Evolutionary conservation across 306 rosid species (phyloP), one percentile per base, ranked within the genome.

Genomic region (Vachellia pachyceras): DNA sequence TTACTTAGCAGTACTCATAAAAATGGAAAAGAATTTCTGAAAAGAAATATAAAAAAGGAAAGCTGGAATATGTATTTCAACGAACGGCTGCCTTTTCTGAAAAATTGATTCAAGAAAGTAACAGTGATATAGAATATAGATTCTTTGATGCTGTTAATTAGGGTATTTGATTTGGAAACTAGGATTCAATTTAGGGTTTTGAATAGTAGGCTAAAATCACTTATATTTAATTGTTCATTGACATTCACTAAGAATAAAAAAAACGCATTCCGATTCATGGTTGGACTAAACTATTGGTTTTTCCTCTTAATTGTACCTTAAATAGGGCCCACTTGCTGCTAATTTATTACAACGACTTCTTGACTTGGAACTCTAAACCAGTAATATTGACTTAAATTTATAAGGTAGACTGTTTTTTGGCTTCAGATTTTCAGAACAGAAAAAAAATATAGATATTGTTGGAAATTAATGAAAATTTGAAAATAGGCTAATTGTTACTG

Each of bases 281-380:
- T 55, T 85, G 82, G 85, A 79, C 86, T 44, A 4, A 49, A 47
- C 58, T 63, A 52, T 63, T 64, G n/a, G 41, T 40, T 78, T 39
- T 42, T 72, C 29, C 45, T 63, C 75, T 63, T 25, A 69, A 42
- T 69, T 47, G n/a, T 37, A 4, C 2, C 50, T 68, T 81, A 77
- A 39, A 78, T 73, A 15, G 39, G 65, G 23, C 14, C 77, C 23
- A 73, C 13, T 67, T 54, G 77, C 37, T 78, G 39, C 5, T 54
- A 55, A 44, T 63, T 66, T 63, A 77, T 64, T 5, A 22, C 46
- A 84, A 44, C 69, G 40, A 47, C 52, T 58, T 49, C 45, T 54
- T 55, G 67, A 65, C 61, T 77, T 82, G 15, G 71, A 58, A 45
- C 57, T 54, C 39, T 76, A 1, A 18, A 67, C 63, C 76, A 73